Conservation (phyloP, 768 basidiomycete species). For the Boletus huronensis region DNA sequence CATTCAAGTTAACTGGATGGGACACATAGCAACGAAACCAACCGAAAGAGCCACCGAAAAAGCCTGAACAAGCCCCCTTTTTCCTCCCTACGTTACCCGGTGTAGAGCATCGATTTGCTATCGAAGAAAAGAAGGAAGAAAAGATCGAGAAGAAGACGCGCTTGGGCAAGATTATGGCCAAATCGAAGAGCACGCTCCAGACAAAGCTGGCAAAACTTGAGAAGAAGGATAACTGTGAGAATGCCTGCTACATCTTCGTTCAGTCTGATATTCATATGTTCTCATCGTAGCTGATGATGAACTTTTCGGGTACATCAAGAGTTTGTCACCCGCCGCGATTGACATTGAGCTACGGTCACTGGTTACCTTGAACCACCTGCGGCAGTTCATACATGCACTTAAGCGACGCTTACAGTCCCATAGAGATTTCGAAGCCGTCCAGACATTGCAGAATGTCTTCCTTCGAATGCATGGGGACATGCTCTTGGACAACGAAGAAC, state of each 20-base stretch:
- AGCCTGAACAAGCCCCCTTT: conserved; percentile 93
- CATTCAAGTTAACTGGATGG: not conserved
- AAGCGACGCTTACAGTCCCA: conserved; percentile 69
- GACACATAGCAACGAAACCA: conserved; percentile 81
- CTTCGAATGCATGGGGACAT: conserved; percentile 81
- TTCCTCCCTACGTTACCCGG: conserved; percentile 93
- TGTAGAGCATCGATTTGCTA: conserved; percentile 76
- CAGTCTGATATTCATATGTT: conserved; percentile 3
- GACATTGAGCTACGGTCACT: conserved; percentile 89
- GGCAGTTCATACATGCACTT: conserved; percentile 70
- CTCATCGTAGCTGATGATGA: conserved; percentile 54
- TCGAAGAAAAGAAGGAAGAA: conserved; percentile 40
- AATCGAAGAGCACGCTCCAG: conserved; percentile 66
- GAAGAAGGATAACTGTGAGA: conserved; percentile 66
- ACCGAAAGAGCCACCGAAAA: conserved; percentile 93
- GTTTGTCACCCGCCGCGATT: conserved; percentile 83
- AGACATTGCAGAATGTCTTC: conserved; percentile 82
- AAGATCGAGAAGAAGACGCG: conserved; percentile 43
- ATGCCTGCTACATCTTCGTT: not conserved
- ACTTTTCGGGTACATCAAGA: conserved; percentile 83
- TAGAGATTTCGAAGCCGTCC: conserved; percentile 93
- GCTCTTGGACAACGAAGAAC: conserved; percentile 66
- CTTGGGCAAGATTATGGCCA: conserved; percentile 49
- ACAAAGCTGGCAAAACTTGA: conserved; percentile 58
- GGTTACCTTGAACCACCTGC: conserved; percentile 57